Evolutionary conservation across 768 basidiomycete genomes (phyloP).

Genomic region (Phylloporus rhodoxanthus): DNA sequence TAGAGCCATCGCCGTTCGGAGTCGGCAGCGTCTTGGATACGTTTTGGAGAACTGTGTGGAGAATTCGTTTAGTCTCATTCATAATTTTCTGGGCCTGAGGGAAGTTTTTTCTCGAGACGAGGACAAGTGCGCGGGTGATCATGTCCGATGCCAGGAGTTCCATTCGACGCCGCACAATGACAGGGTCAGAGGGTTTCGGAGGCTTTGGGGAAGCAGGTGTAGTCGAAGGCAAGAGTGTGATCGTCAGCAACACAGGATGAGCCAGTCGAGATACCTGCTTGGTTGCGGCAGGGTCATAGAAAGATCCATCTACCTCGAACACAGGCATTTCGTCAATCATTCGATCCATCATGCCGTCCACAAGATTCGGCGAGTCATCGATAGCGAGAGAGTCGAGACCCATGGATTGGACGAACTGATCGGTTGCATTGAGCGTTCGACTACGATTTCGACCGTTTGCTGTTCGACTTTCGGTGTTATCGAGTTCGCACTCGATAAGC

Average conservation of each 20-base stretch:
- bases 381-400: conserved; percentile 71
- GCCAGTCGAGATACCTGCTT: conserved; percentile 85
- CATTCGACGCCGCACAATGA: conserved; percentile 91
- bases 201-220: conserved; percentile 28
- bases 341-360: conserved; percentile 89
- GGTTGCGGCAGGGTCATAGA: conserved; percentile 82
- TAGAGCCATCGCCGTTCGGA: conserved; percentile 41
- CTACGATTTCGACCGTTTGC: conserved; percentile 8
- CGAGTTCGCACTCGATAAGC: conserved; percentile 86
- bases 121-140: conserved; percentile 90
- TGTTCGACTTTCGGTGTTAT: conserved; percentile 52
- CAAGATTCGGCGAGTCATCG: conserved; percentile 64
- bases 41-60: conserved; percentile 85
- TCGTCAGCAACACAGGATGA: conserved; percentile 89
- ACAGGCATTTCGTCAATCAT: conserved; percentile 99
- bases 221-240: conserved; percentile 71
- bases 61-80: conserved; percentile 84
- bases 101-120: conserved; percentile 88
- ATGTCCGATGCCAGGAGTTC: conserved; percentile 95
- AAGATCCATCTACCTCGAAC: conserved; percentile 91
- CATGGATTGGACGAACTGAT: conserved; percentile 83
- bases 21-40: conserved; percentile 69
- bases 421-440: conserved; percentile 67
- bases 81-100: conserved; percentile 87
- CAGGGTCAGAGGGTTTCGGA: conserved; percentile 63